These are phyloP conservation scores for Neonectria punicea DNA, from an alignment of 2,329 filamentous ascomycete genomes.

Conservation along the genomic window DNA sequence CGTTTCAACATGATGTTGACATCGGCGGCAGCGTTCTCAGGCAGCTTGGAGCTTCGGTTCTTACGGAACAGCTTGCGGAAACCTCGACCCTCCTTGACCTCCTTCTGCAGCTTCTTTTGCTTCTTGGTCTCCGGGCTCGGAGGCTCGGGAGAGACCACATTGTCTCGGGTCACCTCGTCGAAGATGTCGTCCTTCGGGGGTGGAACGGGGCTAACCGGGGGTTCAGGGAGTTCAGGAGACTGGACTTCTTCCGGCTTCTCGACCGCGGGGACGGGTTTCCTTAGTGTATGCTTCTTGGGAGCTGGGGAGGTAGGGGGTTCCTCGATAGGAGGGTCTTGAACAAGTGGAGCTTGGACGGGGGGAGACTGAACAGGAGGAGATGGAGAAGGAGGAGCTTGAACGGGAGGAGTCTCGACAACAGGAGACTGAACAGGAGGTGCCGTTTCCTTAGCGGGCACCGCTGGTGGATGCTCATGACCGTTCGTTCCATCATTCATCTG, in stretches of 20 bases:
- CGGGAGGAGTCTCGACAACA: not conserved
- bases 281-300: slow-evolving; percentile 14
- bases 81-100: slow-evolving; percentile 58
- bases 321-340: not conserved
- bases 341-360: not conserved
- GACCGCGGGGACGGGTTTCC: slow-evolving; percentile 21
- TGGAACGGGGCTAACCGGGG: slow-evolving; percentile 31
- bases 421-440: slow-evolving; percentile 25
- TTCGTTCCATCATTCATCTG: slow-evolving; percentile 26
- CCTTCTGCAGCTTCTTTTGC: slow-evolving; percentile 66
- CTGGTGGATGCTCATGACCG: slow-evolving; percentile 47
- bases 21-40: slow-evolving; percentile 63
- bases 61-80: slow-evolving; percentile 76
- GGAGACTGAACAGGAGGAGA: not conserved
- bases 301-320: not conserved
- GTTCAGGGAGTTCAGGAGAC: slow-evolving; percentile 19
- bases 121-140: slow-evolving; percentile 55
- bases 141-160: slow-evolving; percentile 40
- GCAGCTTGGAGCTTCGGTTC: slow-evolving; percentile 67
- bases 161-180: slow-evolving; percentile 35
- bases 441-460: slow-evolving; percentile 55
- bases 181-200: slow-evolving; percentile 41
- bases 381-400: not conserved
- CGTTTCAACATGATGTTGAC: slow-evolving; percentile 62
- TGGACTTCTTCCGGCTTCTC: slow-evolving; percentile 17